Percentiles rank a stretch among this genome's conserved stretches.
Evolutionary conservation across 2,329 filamentous ascomycete species (phyloP).

Genomic region (Sclerotinia subarctica): DNA sequence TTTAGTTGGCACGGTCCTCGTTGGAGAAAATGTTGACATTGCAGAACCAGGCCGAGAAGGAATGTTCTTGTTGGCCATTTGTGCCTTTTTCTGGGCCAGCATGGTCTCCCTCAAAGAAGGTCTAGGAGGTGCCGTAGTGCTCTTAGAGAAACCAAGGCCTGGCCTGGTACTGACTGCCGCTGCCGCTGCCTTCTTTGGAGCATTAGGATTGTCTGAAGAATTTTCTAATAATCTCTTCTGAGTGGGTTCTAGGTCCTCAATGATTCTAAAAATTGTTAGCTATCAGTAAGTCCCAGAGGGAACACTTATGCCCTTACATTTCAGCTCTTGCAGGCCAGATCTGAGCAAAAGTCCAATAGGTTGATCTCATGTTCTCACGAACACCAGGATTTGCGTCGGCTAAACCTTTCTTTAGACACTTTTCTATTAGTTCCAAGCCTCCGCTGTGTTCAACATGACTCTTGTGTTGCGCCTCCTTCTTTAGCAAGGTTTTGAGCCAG

Average conservation of each 20-base stretch:
- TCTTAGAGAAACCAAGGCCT: constrained; percentile 60
- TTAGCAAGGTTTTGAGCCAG: constrained; percentile 82
- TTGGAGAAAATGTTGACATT: constrained; percentile 59
- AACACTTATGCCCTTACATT: constrained; percentile 49
- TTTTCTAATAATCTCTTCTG: constrained; percentile 79
- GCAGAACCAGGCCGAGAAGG: constrained; percentile 60
- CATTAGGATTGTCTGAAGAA: constrained; percentile 77
- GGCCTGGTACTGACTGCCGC: constrained; percentile 51
- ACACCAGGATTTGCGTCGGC: constrained; percentile 86
- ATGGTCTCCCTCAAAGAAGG: constrained; percentile 78
- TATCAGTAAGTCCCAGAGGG: not conserved
- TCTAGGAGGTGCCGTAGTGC: constrained; percentile 54
- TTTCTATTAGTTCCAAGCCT: constrained; percentile 78
- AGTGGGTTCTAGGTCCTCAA: constrained; percentile 72
- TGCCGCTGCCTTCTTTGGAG: constrained; percentile 53
- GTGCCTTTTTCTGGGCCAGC: constrained; percentile 72
- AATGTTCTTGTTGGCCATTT: constrained; percentile 50
- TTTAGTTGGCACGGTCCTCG: constrained; percentile 42
- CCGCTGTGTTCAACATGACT: constrained; percentile 79
- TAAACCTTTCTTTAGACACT: constrained; percentile 86
- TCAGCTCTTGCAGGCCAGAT: constrained; percentile 79
- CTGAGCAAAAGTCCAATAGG: constrained; percentile 79
- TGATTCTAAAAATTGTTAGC: constrained; percentile 55
- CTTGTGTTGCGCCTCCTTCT: constrained; percentile 75
- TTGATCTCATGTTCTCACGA: constrained; percentile 77